These are phyloP conservation scores for Ophiostoma australiae DNA, from an alignment of 2,329 filamentous ascomycete genomes.

Conservation along the genomic window DNA sequence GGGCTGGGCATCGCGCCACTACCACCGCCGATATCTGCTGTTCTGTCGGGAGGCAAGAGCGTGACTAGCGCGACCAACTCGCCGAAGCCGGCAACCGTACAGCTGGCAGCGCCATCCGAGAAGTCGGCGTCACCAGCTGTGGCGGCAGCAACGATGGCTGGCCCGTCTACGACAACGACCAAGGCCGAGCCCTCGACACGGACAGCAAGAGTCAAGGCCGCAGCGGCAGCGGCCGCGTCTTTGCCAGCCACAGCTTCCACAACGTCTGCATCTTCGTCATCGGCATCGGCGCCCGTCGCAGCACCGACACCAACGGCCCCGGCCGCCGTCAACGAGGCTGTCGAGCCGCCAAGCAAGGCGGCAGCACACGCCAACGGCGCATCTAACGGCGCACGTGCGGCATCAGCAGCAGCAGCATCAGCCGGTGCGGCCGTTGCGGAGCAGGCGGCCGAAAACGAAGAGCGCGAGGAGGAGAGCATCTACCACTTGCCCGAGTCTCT, in stretches of 20 bases:
- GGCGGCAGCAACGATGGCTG: constrained; percentile 25
- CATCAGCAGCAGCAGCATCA: constrained; percentile 38
- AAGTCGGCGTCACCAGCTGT: constrained; percentile 34
- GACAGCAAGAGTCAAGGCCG: constrained; percentile 41
- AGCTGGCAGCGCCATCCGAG: constrained; percentile 40
- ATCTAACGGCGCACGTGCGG: background rate
- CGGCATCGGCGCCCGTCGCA: background rate
- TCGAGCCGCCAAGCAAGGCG: constrained; percentile 32
- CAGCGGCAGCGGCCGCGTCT: constrained; percentile 28
- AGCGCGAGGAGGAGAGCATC: constrained; percentile 67
- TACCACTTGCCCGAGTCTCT: constrained; percentile 88
- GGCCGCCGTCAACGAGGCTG: constrained; percentile 34
- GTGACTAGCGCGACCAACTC: constrained; percentile 55
- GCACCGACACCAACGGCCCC: constrained; percentile 28
- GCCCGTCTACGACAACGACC: constrained; percentile 32
- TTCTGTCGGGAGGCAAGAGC: constrained; percentile 46
- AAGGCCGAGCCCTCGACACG: constrained; percentile 31
- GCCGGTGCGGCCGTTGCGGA: constrained; percentile 25
- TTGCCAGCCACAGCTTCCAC: constrained; percentile 24
- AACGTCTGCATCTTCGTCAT: constrained; percentile 25
- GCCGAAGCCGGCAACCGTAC: constrained; percentile 45
- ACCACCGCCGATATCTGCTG: constrained; percentile 73
- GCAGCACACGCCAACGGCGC: background rate
- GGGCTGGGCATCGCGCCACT: constrained; percentile 90
- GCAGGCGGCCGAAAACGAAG: constrained; percentile 53